Percentiles rank a stretch among this genome's conserved stretches.
phyloP scores from a whole-genome alignment of 768 basidiomycete species.

The Pleurotus platypus region DNA sequence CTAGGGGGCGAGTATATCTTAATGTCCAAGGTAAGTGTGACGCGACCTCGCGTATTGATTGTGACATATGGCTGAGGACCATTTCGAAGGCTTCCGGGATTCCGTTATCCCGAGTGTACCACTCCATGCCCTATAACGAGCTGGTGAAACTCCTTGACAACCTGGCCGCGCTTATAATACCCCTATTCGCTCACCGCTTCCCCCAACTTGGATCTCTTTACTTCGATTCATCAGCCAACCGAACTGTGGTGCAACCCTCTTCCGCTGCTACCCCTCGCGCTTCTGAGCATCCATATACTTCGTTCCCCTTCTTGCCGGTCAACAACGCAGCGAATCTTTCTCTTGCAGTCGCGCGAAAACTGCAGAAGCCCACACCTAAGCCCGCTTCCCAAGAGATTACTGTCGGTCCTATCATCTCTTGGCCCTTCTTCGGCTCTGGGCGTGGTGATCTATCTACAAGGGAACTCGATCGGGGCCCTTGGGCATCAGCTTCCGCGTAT shows the following conservation, averaged over 20 bases:
- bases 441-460: constrained; percentile 65
- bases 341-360: constrained; percentile 15
- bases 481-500: constrained; percentile 58
- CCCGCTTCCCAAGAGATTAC: constrained; percentile 37
- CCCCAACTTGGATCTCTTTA: constrained; percentile 73
- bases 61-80: constrained; percentile 16
- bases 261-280: constrained; percentile 43
- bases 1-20: constrained; percentile 83
- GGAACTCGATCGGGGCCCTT: constrained; percentile 80
- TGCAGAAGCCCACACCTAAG: constrained; percentile 16
- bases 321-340: constrained; percentile 29
- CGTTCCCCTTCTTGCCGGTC: constrained; percentile 41
- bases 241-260: constrained; percentile 23
- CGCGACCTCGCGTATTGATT: not conserved
- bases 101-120: constrained; percentile 67
- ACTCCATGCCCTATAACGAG: constrained; percentile 61
- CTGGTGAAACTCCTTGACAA: constrained; percentile 65
- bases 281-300: constrained; percentile 31
- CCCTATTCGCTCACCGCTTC: constrained; percentile 77
- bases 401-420: constrained; percentile 81
- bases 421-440: constrained; percentile 88
- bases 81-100: constrained; percentile 63
- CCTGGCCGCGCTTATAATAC: constrained; percentile 64
- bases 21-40: constrained; percentile 71
- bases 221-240: constrained; percentile 40